A percentile compares a stretch with the other conserved stretches of the same genome.
Evolutionary conservation across 177 flowering plant species (phyloP).

Genomic region (Vitis hybrid): DNA sequence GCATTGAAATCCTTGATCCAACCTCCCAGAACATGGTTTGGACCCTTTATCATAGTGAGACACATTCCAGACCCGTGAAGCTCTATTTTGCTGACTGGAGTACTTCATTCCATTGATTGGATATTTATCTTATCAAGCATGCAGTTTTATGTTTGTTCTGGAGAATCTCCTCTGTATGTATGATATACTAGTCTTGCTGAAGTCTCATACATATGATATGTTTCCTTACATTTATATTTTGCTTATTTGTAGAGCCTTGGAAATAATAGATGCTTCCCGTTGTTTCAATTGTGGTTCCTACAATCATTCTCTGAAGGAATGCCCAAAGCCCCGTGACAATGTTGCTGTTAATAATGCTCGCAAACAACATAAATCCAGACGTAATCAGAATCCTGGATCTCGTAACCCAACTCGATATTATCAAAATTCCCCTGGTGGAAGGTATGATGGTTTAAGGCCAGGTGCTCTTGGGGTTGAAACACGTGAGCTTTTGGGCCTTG

Average conservation of each 20-base stretch:
- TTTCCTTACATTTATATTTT: slow-evolving; percentile 1
- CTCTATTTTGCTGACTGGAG: no score
- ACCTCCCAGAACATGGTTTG: no score
- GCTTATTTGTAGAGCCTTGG: slow-evolving; percentile 45
- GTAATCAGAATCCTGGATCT: slow-evolving; percentile 46
- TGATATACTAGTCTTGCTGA: background rate
- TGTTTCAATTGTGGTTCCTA: slow-evolving; percentile 96
- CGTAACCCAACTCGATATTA: slow-evolving; percentile 73
- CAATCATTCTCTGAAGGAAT: slow-evolving; percentile 84
- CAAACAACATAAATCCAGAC: slow-evolving; percentile 58
- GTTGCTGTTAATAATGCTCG: slow-evolving; percentile 88
- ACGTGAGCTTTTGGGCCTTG: slow-evolving; percentile 69
- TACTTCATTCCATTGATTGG: no score
- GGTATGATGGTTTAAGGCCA: slow-evolving; percentile 85
- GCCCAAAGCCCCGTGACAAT: slow-evolving; percentile 88
- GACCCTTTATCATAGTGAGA: no score
- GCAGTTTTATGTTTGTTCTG: no score
- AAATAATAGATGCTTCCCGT: slow-evolving; percentile 61
- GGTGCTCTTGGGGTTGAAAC: slow-evolving; percentile 82
- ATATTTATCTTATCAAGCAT: no score
- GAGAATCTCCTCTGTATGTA: background rate
- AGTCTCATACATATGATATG: background rate
- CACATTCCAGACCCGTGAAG: no score
- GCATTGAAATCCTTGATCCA: no score
- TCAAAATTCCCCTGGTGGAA: slow-evolving; percentile 79